Evolutionary conservation across 2,329 filamentous ascomycete species (phyloP), one percentile per base, ranked within the genome.

Genomic region (Aspergillus sp.): DNA sequence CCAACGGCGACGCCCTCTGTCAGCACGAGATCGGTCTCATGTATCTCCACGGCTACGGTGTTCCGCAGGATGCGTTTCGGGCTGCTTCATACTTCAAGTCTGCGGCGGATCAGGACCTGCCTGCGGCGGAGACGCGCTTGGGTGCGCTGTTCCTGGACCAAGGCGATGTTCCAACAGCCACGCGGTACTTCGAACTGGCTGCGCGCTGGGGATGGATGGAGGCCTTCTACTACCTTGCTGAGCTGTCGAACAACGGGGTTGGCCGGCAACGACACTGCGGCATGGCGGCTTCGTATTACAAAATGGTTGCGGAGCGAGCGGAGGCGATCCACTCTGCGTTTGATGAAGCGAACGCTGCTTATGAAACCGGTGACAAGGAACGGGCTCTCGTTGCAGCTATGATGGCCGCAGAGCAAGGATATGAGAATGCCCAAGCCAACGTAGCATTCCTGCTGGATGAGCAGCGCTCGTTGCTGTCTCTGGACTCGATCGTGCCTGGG

Each of bases 391-490:
- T 96, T 16, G 81, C 86, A 49, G 92, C 91, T 58, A 82, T 96
- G 67, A 87, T 94, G 80, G 90, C 90, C 1, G 92, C 92, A 1
- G 92, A 96, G 68, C 91, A 96, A 72, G 92, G 92, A 13, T 95
- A 94, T 60, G 92, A 96, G 67, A 84, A 82, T 58, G 90, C 88
- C 0, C 92, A 96, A 71, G 89, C 90, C 47, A 96, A 96, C 55
- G 89, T 95, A 2, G 92, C 90, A 5, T 94, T 86, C 66, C 79
- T 96, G 54, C 81, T 96, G 4, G 92, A 96, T 65, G 84, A 89
- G 45, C 79, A 82, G 50, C 82, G 82, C 57, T 87, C 85, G 5
- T 74, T 81, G 42, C 68, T 88, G 7, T 79, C 82, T 4, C 71
- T 87, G 0, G 75, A 82, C 1, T 71, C 76, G 11, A 78, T 83